These are phyloP conservation scores for Lecanicillium sp. DNA, from an alignment of 2,329 filamentous ascomycete genomes.

Conservation along the genomic window DNA sequence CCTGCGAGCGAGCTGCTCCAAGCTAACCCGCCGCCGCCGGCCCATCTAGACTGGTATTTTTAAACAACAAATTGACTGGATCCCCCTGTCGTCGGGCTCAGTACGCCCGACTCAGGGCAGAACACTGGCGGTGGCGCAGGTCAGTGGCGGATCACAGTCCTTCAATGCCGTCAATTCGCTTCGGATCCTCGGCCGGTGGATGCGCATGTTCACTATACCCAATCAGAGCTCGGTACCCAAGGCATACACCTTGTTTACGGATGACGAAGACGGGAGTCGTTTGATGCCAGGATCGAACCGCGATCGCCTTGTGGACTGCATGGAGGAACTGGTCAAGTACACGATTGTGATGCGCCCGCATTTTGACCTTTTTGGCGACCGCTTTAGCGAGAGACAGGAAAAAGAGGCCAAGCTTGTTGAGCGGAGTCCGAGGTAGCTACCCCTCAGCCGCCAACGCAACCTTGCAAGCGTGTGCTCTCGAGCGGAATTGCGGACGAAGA, in stretches of 20 bases:
- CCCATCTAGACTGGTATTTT: conserved; percentile 49
- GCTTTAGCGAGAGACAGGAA: conserved; percentile 57
- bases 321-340: conserved; percentile 66
- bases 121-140: conserved; percentile 54
- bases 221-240: conserved; percentile 58
- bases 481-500: no score
- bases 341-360: conserved; percentile 57
- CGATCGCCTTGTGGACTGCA: conserved; percentile 55
- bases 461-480: no score
- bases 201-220: conserved; percentile 61
- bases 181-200: conserved; percentile 60
- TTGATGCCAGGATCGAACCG: conserved; percentile 49
- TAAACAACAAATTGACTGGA: conserved; percentile 67
- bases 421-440: no score
- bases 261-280: conserved; percentile 41
- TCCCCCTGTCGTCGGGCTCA: conserved; percentile 52
- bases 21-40: not conserved
- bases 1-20: no score
- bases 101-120: conserved; percentile 60
- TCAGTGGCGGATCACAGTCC: conserved; percentile 56
- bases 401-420: no score
- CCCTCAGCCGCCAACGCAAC: no score
- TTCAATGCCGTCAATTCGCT: conserved; percentile 62
- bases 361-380: conserved; percentile 52
- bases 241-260: conserved; percentile 52